These are phyloP conservation scores for Scorias spongiosa DNA, from an alignment of 2,329 filamentous ascomycete species.

Conservation along the genomic window DNA sequence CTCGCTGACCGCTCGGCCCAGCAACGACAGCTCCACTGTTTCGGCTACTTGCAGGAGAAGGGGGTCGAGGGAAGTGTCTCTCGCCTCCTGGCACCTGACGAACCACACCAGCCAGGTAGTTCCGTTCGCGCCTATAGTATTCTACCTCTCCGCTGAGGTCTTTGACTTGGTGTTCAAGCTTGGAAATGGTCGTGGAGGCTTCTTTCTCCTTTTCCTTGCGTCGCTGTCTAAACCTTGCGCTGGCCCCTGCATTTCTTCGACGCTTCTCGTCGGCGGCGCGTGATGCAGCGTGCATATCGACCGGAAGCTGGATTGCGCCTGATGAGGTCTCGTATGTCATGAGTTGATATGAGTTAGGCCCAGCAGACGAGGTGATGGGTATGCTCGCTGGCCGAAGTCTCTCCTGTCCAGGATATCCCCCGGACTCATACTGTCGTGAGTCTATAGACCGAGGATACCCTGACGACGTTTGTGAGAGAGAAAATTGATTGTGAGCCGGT, in stretches of 20 bases:
- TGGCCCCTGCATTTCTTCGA: slow-evolving; percentile 71
- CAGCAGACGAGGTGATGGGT: slow-evolving; percentile 29
- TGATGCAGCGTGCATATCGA: slow-evolving; percentile 70
- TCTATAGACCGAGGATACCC: neutral
- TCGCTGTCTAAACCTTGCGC: slow-evolving; percentile 64
- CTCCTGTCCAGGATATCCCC: neutral
- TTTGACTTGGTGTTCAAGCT: slow-evolving; percentile 51
- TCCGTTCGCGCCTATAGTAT: slow-evolving; percentile 58
- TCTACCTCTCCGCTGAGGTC: slow-evolving; percentile 55
- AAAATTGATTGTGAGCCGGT: slow-evolving; percentile 8
- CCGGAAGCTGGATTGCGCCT: slow-evolving; percentile 45
- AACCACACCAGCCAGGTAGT: slow-evolving; percentile 54
- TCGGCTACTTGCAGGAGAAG: slow-evolving; percentile 19
- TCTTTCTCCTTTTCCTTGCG: slow-evolving; percentile 72
- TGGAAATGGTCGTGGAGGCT: slow-evolving; percentile 51
- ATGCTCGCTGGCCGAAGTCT: slow-evolving; percentile 13
- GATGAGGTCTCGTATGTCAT: slow-evolving; percentile 38
- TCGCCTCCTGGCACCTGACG: slow-evolving; percentile 40
- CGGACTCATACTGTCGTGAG: neutral
- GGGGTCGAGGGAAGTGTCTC: slow-evolving; percentile 28
- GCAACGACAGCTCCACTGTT: neutral
- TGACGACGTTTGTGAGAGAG: neutral
- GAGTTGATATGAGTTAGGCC: slow-evolving; percentile 34
- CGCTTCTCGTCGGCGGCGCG: slow-evolving; percentile 74
- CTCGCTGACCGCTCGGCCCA: slow-evolving; percentile 9